A percentile compares a stretch with the other conserved stretches of the same genome.
These are phyloP conservation scores for Harringtonia aguacate DNA, from an alignment of 2,329 filamentous ascomycete genomes.

Conservation along the genomic window DNA sequence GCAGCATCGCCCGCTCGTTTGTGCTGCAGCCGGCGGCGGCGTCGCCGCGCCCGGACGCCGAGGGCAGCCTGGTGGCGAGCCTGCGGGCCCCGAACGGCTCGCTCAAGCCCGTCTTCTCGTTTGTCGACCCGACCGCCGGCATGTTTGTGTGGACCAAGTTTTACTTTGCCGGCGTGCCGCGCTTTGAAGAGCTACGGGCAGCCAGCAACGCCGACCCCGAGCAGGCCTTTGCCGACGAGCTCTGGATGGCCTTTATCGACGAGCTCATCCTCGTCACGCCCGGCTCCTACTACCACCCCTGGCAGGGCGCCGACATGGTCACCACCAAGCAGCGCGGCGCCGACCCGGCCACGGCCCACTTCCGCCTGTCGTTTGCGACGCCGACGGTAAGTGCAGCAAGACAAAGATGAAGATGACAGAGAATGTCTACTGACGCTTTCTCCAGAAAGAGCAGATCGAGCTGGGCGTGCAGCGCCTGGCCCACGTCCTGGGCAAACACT, in stretches of 20 bases:
- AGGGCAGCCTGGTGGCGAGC: slow-evolving; percentile 14
- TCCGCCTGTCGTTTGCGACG: slow-evolving; percentile 18
- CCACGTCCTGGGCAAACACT: slow-evolving; percentile 4
- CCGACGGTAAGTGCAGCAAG: slow-evolving; percentile 18
- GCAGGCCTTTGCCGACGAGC: slow-evolving; percentile 13
- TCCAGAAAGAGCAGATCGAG: slow-evolving; percentile 11
- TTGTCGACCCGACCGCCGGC: slow-evolving; percentile 18
- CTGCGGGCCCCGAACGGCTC: background rate
- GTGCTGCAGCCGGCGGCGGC: slow-evolving; percentile 11
- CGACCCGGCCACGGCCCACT: slow-evolving; percentile 14
- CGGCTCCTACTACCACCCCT: slow-evolving; percentile 21
- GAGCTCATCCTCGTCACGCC: slow-evolving; percentile 17
- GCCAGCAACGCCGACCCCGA: slow-evolving; percentile 11
- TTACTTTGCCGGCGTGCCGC: slow-evolving; percentile 11
- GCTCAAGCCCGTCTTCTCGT: slow-evolving; percentile 17
- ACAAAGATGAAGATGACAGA: too few species aligned
- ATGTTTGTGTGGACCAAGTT: slow-evolving; percentile 23
- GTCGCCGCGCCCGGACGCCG: slow-evolving; percentile 7
- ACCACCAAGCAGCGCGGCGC: slow-evolving; percentile 15
- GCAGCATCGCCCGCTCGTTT: slow-evolving; percentile 30
- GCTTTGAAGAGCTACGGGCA: background rate
- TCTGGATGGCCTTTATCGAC: slow-evolving; percentile 10
- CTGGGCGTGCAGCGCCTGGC: slow-evolving; percentile 7
- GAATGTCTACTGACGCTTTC: background rate
- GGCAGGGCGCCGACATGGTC: slow-evolving; percentile 17